These are phyloP conservation scores for Galeopsis tetrahit DNA, from an alignment of 257 asterid species.

Conservation along the genomic window DNA sequence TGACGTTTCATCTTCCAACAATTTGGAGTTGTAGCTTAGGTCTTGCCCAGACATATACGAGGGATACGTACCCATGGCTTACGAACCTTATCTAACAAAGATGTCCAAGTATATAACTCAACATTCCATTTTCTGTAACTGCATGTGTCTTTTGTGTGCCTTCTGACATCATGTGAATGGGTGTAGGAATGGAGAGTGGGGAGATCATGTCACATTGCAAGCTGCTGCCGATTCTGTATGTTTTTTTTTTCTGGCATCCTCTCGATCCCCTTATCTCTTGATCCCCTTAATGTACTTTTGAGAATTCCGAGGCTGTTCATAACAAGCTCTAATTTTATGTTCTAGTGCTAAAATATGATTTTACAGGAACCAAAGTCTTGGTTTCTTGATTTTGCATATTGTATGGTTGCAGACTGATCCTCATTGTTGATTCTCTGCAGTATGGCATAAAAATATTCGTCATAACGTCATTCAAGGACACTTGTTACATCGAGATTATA, in stretches of 20 bases:
- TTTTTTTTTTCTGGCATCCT: conserved; percentile 30
- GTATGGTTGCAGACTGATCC: conserved; percentile 31
- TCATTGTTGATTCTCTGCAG: conserved; percentile 57
- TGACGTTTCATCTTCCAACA: conserved; percentile 30
- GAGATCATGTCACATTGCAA: conserved; percentile 97
- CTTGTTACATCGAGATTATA: conserved; percentile 94
- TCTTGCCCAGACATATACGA: conserved; percentile 78
- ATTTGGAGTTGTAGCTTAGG: conserved; percentile 67
- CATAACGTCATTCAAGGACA: conserved; percentile 91
- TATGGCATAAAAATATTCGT: conserved; percentile 91
- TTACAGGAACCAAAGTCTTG: no score
- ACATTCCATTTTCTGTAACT: conserved; percentile 29
- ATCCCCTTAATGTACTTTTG: neutral
- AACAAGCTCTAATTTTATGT: neutral
- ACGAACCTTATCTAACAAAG: conserved; percentile 69
- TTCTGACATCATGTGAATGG: conserved; percentile 36
- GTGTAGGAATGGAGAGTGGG: conserved; percentile 91
- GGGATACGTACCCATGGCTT: conserved; percentile 96
- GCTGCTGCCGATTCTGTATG: conserved; percentile 97
- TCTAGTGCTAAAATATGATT: neutral
- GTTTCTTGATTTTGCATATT: neutral
- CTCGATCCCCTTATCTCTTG: conserved; percentile 3
- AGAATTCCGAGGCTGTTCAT: neutral
- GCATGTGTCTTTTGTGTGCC: conserved; percentile 14
- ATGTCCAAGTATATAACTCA: conserved; percentile 74